Evolutionary conservation across 2,329 filamentous ascomycete genomes (phyloP).

Genomic region (Alternaria longipes): DNA sequence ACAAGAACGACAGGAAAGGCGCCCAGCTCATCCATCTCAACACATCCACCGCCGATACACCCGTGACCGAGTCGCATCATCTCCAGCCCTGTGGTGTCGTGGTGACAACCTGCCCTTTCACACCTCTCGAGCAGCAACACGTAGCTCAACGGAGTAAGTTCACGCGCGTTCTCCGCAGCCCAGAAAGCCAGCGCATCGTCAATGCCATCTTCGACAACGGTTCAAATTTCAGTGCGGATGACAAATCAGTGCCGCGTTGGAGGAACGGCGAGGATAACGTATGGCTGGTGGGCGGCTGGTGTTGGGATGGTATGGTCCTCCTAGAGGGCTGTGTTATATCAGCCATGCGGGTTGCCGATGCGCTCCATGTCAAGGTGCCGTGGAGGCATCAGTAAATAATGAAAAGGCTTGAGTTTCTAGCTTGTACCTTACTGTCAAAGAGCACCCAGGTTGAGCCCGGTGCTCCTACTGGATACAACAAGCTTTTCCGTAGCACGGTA

Average conservation of each 20-base stretch:
- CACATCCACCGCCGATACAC: constrained; percentile 42
- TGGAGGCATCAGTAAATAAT: constrained; percentile 25
- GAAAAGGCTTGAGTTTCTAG: neutral
- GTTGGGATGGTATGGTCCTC: constrained; percentile 71
- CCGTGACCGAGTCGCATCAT: constrained; percentile 63
- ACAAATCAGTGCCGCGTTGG: constrained; percentile 52
- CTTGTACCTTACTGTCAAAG: neutral
- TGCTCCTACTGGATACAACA: neutral
- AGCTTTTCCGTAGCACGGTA: neutral
- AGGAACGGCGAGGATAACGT: constrained; percentile 64
- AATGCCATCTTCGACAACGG: constrained; percentile 55
- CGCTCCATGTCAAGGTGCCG: constrained; percentile 60
- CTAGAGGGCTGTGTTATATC: constrained; percentile 69
- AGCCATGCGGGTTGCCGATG: constrained; percentile 64
- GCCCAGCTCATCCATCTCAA: constrained; percentile 45
- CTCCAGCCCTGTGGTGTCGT: constrained; percentile 61
- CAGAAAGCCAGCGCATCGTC: constrained; percentile 59
- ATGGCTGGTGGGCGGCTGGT: constrained; percentile 68
- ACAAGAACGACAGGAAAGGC: constrained; percentile 1
- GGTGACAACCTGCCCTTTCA: constrained; percentile 63
- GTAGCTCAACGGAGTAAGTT: constrained; percentile 60
- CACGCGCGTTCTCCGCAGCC: constrained; percentile 62
- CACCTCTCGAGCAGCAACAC: constrained; percentile 50
- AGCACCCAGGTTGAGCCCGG: neutral
- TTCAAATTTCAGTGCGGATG: constrained; percentile 13